phyloP scores from a whole-genome alignment of 78 protist species.

The Tieghemostelium lacteum region DNA sequence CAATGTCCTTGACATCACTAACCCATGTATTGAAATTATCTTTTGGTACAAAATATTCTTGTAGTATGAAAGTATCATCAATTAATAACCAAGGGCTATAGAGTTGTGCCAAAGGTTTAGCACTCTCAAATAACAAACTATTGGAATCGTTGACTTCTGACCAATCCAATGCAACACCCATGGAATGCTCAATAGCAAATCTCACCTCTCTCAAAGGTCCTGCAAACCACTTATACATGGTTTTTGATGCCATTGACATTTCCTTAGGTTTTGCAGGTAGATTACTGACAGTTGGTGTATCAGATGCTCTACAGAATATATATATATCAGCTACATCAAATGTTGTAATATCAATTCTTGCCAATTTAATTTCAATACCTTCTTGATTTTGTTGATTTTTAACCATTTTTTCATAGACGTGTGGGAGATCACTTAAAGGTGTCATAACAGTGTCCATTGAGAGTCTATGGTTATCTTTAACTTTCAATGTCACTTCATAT shows the following conservation, averaged over 20 bases:
- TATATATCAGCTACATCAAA: slow-evolving; percentile 19
- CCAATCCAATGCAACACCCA: slow-evolving; percentile 79
- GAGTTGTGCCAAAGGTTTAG: slow-evolving; percentile 68
- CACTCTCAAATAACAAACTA: slow-evolving; percentile 64
- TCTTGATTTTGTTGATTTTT: neutral
- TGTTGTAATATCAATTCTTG: slow-evolving; percentile 51
- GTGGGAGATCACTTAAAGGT: neutral
- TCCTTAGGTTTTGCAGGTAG: slow-evolving; percentile 42
- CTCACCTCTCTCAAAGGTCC: slow-evolving; percentile 31
- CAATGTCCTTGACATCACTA: neutral
- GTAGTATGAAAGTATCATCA: slow-evolving; percentile 83
- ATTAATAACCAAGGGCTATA: slow-evolving; percentile 19
- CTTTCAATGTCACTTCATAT: slow-evolving; percentile 2
- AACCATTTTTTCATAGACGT: slow-evolving; percentile 1
- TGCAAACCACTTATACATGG: slow-evolving; percentile 74
- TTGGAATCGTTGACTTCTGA: slow-evolving; percentile 59
- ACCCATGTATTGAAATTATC: slow-evolving; percentile 31
- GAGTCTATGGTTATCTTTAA: neutral
- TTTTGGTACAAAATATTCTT: slow-evolving; percentile 80
- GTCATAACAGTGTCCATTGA: neutral
- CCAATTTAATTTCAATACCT: slow-evolving; percentile 67
- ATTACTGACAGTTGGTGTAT: slow-evolving; percentile 1
- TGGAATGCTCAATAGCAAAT: slow-evolving; percentile 41
- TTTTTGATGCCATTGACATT: neutral
- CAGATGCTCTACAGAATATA: slow-evolving; percentile 23